Conservation (phyloP, 2,329 filamentous ascomycete genomes). For the Dactylella cylindrospora region DNA sequence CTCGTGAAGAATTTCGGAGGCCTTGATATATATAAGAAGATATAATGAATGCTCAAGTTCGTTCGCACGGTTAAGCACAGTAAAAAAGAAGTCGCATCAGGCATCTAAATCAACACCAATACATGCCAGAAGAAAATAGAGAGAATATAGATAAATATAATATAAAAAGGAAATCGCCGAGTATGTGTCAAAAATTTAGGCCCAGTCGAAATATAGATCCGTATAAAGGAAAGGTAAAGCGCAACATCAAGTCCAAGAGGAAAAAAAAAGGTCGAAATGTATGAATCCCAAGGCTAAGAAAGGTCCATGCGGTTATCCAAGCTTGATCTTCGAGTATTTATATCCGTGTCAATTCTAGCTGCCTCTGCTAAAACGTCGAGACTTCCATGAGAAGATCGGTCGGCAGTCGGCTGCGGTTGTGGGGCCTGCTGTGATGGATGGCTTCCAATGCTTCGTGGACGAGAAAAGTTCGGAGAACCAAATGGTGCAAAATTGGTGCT, state of each 20-base stretch:
- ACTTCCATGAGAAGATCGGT: conserved; percentile 38
- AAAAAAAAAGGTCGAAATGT: background rate
- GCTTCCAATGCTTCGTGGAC: conserved; percentile 29
- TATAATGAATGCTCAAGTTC: too few species aligned
- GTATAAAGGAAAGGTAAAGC: conserved; percentile 1
- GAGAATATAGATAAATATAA: conserved; percentile 15
- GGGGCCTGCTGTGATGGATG: conserved; percentile 8
- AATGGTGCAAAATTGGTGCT: conserved; percentile 21
- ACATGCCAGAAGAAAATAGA: conserved; percentile 42
- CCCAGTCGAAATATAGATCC: conserved; percentile 6
- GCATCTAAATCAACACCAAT: conserved; percentile 43
- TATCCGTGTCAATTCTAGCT: conserved; percentile 41
- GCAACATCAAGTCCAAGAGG: conserved; percentile 3
- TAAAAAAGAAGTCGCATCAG: background rate
- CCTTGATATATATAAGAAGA: too few species aligned
- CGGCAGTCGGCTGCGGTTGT: conserved; percentile 14
- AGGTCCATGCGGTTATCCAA: conserved; percentile 41
- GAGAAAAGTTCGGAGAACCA: conserved; percentile 26
- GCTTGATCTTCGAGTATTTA: conserved; percentile 28
- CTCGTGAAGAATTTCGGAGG: too few species aligned
- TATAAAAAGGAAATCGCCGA: conserved; percentile 29
- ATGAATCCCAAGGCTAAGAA: conserved; percentile 21
- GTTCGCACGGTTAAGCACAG: conserved; percentile 4
- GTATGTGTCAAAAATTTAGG: conserved; percentile 18
- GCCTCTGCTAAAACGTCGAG: conserved; percentile 40